Evolutionary conservation across 139 green algal genomes (phyloP).

Genomic region (Astrephomene gubernaculifera): DNA sequence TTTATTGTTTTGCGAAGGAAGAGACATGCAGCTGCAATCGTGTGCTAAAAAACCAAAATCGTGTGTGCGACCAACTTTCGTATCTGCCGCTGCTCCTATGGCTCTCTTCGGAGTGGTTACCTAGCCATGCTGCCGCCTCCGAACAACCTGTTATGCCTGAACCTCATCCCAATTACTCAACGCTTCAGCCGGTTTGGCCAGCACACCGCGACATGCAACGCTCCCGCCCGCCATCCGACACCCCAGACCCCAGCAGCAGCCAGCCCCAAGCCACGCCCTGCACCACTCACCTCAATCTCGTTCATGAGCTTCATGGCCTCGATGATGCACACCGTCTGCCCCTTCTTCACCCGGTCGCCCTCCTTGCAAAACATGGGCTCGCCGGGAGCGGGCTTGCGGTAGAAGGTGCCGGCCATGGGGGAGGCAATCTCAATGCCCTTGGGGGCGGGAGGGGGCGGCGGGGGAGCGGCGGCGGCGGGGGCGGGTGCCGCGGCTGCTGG

Average conservation of each 20-base stretch:
- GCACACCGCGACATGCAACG: too few species aligned
- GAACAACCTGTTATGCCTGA: too few species aligned
- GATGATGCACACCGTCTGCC: slow-evolving; percentile 96
- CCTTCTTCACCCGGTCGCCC: slow-evolving; percentile 93
- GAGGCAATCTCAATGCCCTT: slow-evolving; percentile 71
- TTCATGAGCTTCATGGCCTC: slow-evolving; percentile 99
- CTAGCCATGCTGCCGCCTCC: too few species aligned
- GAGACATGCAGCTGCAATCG: too few species aligned
- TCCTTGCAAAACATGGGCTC: slow-evolving; percentile 93
- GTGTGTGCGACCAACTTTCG: too few species aligned
- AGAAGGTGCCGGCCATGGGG: slow-evolving; percentile 76
- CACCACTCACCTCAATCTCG: slow-evolving; percentile 88
- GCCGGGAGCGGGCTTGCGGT: slow-evolving; percentile 85
- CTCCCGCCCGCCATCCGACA: too few species aligned
- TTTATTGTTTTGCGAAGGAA: too few species aligned
- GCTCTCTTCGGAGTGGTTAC: too few species aligned
- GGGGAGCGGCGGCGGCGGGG: slow-evolving; percentile 65
- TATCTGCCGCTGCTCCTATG: too few species aligned
- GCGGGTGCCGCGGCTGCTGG: slow-evolving; percentile 53
- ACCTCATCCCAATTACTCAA: too few species aligned
- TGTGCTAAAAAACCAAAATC: too few species aligned
- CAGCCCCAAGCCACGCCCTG: neutral
- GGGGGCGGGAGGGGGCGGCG: slow-evolving; percentile 63
- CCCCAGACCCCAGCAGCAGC: slow-evolving; percentile 1
- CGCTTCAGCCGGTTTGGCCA: too few species aligned